phyloP scores from a whole-genome alignment of 2,329 filamentous ascomycete species.

The Zarea fungicola region DNA sequence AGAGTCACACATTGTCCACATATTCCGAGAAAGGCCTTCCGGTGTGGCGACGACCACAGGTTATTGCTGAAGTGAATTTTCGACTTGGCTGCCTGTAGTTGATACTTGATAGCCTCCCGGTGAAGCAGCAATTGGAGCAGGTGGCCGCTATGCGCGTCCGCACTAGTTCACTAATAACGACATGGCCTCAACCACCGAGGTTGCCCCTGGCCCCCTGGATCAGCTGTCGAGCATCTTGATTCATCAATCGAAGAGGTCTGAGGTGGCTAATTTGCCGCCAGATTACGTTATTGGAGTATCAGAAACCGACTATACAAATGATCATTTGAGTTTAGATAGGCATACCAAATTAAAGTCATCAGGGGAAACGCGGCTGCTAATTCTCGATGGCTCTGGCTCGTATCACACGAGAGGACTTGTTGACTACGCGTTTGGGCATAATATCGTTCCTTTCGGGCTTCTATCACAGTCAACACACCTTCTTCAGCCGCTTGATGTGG shows the following conservation, averaged over 20 bases:
- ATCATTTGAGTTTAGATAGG: neutral
- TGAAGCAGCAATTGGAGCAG: too few relatives aligned
- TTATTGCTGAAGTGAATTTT: too few relatives aligned
- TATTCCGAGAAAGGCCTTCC: too few relatives aligned
- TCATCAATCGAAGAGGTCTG: slow-evolving; percentile 12
- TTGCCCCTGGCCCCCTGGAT: too few relatives aligned
- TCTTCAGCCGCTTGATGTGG: slow-evolving; percentile 11
- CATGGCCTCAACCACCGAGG: too few relatives aligned
- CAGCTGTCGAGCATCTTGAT: too few relatives aligned
- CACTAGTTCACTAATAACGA: too few relatives aligned
- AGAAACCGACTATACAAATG: slow-evolving; percentile 12
- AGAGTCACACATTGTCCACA: too few relatives aligned
- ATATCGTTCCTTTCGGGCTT: slow-evolving; percentile 15
- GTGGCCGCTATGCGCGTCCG: too few relatives aligned
- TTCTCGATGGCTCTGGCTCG: slow-evolving; percentile 9
- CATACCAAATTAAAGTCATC: neutral
- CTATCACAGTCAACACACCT: slow-evolving; percentile 3
- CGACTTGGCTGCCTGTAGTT: too few relatives aligned
- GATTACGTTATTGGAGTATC: slow-evolving; percentile 10
- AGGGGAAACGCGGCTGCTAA: slow-evolving; percentile 5
- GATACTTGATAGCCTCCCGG: too few relatives aligned
- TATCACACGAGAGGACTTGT: slow-evolving; percentile 12
- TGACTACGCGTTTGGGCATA: neutral
- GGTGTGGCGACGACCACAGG: too few relatives aligned
- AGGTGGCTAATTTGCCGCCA: neutral